phyloP scores from a whole-genome alignment of 2,329 filamentous ascomycete genomes.

The Dothideomycetes sp. region DNA sequence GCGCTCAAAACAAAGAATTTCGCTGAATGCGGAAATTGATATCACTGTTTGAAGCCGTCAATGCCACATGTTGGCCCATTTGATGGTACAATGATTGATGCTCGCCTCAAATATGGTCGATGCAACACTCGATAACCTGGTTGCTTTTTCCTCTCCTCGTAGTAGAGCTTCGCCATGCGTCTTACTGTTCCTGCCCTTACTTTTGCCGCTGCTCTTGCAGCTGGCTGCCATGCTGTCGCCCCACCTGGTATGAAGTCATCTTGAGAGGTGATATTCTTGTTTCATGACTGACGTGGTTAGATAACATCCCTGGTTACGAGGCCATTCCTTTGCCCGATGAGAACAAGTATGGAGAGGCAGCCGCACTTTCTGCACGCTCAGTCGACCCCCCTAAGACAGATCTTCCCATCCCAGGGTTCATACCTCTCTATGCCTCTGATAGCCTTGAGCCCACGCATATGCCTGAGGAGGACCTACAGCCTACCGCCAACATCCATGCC shows the following conservation, averaged over 20 bases:
- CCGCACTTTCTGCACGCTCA: background rate
- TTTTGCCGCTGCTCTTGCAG: background rate
- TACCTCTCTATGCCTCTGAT: background rate
- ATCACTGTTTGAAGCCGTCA: background rate
- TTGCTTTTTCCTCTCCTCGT: background rate
- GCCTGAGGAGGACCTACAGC: conserved; percentile 1
- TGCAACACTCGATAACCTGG: background rate
- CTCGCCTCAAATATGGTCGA: background rate
- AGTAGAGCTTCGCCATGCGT: background rate
- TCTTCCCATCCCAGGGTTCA: background rate
- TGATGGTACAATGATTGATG: no score
- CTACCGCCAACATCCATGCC: background rate
- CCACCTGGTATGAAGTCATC: background rate
- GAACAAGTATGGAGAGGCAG: background rate
- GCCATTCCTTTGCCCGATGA: background rate
- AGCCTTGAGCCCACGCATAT: conserved; percentile 1
- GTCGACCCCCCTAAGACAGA: background rate
- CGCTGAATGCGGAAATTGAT: conserved; percentile 6
- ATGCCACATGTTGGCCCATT: background rate
- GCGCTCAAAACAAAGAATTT: conserved; percentile 11
- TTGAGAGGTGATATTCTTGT: background rate
- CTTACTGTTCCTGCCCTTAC: background rate
- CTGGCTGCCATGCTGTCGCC: background rate
- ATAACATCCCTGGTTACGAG: background rate
- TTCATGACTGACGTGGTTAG: background rate